Base-by-base conservation (phyloP, 23 red algal species). In the Gracilariopsis chorda region DNA sequence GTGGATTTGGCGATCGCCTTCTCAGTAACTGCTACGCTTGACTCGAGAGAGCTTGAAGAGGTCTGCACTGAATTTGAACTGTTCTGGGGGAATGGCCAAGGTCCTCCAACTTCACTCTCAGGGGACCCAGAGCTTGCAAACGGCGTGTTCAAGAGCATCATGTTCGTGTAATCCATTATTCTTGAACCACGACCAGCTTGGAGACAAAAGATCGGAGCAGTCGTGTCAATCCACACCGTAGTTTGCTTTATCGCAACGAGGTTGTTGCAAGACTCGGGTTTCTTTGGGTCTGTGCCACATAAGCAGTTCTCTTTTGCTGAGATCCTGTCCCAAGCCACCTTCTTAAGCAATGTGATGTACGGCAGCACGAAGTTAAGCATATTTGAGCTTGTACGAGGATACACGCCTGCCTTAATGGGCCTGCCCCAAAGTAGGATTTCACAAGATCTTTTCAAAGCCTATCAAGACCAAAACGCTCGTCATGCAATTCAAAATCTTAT, bases 371-470 rank as follows among this genome's bases (percentile, higher is more conserved):
- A 44, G 24, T 13, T 75, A 27, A 72, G 82, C 34, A 87, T 10
- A 3, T 87, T 87, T 47, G 82, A 87, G 49, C 28, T 87, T 12
- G 46, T n/a, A 37, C 61, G 82, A 4, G 63, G 82, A 16, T 87
- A 73, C n/a, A 87, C 82, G 0, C 59, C 82, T 13, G 40, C 58
- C 14, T 8, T 87, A 51, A 49, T 73, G 12, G 59, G 82, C 12
- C 82, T 87, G 35, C 39, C 63, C 17, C 64, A 88, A 52, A 48
- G 2, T 16, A 47, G 11, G 19, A 12, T 86, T 24, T 70, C 61
- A 3, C 16, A 73, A 11, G 63, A 68, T 13, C 40, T 73, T 29
- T 2, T 30, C 25, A 55, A 72, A 2, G 65, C 83, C 28, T 65
- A 76, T 24, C 44, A 74, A 1, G 69, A 88, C 6, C 65, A 88